phyloP scores from a whole-genome alignment of 768 basidiomycete species.

The Polyporus arcularius region DNA sequence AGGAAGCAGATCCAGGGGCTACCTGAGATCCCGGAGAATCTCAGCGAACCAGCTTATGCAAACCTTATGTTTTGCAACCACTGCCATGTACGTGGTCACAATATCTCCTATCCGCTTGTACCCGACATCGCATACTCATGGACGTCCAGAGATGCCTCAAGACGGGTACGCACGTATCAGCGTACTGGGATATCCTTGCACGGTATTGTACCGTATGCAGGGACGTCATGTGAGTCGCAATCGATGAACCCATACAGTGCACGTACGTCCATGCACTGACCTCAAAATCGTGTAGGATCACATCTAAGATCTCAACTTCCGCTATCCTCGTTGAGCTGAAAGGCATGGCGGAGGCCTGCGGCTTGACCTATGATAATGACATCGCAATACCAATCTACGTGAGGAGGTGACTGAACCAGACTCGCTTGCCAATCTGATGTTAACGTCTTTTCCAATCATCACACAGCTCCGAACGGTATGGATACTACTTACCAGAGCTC shows the following conservation, averaged over 20 bases:
- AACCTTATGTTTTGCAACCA: slow-evolving; percentile 29
- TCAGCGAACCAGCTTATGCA: slow-evolving; percentile 17
- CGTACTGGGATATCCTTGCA: not conserved
- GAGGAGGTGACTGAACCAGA: not conserved
- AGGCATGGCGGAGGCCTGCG: too few species aligned
- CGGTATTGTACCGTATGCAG: slow-evolving; percentile 5
- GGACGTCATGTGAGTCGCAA: not conserved
- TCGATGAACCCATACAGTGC: not conserved
- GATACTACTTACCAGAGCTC: not conserved
- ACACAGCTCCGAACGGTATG: not conserved
- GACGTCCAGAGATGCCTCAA: slow-evolving; percentile 4
- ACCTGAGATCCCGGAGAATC: slow-evolving; percentile 8
- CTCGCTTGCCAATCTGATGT: not conserved
- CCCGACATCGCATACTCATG: not conserved
- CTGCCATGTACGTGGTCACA: slow-evolving; percentile 28
- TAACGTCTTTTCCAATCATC: not conserved
- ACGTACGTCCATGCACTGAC: not conserved
- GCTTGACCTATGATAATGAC: too few species aligned
- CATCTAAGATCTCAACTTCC: too few species aligned
- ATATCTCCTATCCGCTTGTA: not conserved
- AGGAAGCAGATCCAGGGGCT: slow-evolving; percentile 1
- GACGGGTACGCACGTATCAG: not conserved
- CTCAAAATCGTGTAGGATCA: not conserved
- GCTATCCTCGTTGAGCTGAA: too few species aligned
- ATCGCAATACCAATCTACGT: too few species aligned